These are phyloP conservation scores for Colletotrichum musae DNA, from an alignment of 2,329 filamentous ascomycete genomes.

Conservation along the genomic window DNA sequence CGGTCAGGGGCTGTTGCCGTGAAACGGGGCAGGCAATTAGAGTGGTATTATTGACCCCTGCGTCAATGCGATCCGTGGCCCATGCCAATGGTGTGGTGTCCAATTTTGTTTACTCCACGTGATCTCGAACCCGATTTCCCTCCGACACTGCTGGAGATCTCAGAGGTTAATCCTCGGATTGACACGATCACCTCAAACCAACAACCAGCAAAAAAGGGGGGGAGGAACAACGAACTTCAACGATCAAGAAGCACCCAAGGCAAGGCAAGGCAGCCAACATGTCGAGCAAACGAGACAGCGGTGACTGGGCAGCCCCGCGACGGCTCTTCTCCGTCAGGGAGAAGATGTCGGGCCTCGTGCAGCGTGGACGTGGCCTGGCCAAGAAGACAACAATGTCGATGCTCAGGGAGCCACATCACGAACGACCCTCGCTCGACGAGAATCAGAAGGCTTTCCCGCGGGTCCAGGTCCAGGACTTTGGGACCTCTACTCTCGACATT, in stretches of 20 bases:
- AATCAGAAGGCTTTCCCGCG: constrained; percentile 19
- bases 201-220: neutral
- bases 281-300: constrained; percentile 34
- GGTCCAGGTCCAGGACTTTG: constrained; percentile 35
- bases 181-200: constrained; percentile 14
- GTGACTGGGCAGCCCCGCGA: constrained; percentile 24
- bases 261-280: constrained; percentile 8
- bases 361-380: constrained; percentile 27
- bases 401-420: constrained; percentile 20
- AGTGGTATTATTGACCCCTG: constrained; percentile 32
- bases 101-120: constrained; percentile 40
- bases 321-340: constrained; percentile 34
- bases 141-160: neutral
- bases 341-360: constrained; percentile 31
- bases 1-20: constrained; percentile 28
- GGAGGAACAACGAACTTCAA: neutral
- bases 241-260: too few species aligned
- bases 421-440: constrained; percentile 26
- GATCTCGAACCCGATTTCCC: constrained; percentile 24
- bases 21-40: constrained; percentile 14
- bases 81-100: constrained; percentile 2
- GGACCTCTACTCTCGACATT: constrained; percentile 29
- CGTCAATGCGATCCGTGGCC: constrained; percentile 35
- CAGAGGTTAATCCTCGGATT: constrained; percentile 2
- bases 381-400: constrained; percentile 36